A percentile compares a stretch with the other conserved stretches of the same genome.
phyloP scores from a whole-genome alignment of 345 rosid genomes.

The Populus davidiana region DNA sequence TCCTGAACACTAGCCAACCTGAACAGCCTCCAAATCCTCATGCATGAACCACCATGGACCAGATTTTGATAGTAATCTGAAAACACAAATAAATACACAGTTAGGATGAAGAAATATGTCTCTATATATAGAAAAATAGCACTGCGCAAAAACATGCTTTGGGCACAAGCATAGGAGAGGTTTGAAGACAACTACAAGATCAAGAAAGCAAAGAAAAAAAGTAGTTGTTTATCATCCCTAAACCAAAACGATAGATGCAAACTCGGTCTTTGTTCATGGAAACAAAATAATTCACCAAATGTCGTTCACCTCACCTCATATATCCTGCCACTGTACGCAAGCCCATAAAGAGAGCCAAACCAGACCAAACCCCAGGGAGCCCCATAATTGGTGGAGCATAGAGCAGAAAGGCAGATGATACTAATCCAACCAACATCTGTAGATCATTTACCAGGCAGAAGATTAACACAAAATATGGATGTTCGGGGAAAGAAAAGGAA shows the following conservation, averaged over 20 bases:
- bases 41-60: slow-evolving; percentile 99
- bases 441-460: slow-evolving; percentile 14
- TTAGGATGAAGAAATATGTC: background rate
- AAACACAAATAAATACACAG: slow-evolving; percentile 14
- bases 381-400: slow-evolving; percentile 55
- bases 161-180: background rate
- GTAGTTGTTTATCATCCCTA: background rate
- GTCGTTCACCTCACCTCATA: slow-evolving; percentile 48
- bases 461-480: background rate
- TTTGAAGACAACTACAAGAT: too few species aligned
- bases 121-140: background rate
- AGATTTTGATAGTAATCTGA: slow-evolving; percentile 55
- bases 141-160: background rate
- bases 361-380: slow-evolving; percentile 85
- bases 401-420: slow-evolving; percentile 64
- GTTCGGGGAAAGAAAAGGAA: background rate
- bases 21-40: slow-evolving; percentile 31
- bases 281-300: background rate
- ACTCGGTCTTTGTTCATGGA: background rate
- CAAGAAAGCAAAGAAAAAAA: too few species aligned
- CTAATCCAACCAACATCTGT: slow-evolving; percentile 70
- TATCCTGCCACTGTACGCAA: slow-evolving; percentile 73
- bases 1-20: slow-evolving; percentile 27
- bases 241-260: background rate
- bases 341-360: slow-evolving; percentile 85